Conservation (phyloP, 352 stramenopile genomes). For the Poterioochromonas sp. region DNA sequence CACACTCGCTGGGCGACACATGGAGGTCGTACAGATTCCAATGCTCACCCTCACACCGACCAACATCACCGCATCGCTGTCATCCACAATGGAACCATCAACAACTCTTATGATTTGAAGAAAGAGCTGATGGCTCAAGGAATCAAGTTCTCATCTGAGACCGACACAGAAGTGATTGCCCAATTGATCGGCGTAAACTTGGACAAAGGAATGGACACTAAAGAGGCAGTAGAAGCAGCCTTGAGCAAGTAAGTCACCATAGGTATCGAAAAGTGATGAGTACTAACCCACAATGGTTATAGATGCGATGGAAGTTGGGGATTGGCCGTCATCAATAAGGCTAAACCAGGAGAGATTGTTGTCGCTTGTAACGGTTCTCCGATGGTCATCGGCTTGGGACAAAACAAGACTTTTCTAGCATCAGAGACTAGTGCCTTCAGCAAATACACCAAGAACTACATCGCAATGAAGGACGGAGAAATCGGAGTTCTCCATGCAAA, state of each 20-base stretch:
- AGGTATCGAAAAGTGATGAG: no score
- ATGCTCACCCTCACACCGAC: constrained; percentile 94
- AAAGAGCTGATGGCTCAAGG: constrained; percentile 55
- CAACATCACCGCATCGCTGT: constrained; percentile 79
- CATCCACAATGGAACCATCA: constrained; percentile 98
- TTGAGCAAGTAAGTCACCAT: constrained; percentile 22
- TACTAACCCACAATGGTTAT: no score
- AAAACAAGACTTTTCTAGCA: constrained; percentile 89
- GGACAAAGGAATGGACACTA: constrained; percentile 52
- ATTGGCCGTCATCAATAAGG: constrained; percentile 77
- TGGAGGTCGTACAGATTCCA: constrained; percentile 91
- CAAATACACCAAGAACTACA: constrained; percentile 92
- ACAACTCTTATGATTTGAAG: constrained; percentile 74
- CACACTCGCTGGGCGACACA: constrained; percentile 99
- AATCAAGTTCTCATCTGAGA: constrained; percentile 86
- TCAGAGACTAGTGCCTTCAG: constrained; percentile 61
- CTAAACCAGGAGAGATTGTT: constrained; percentile 87
- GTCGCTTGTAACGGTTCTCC: constrained; percentile 92
- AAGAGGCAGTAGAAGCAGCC: constrained; percentile 40
- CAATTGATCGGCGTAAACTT: constrained; percentile 88
- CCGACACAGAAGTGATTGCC: constrained; percentile 94
- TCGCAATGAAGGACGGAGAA: constrained; percentile 83
- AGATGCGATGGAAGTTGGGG: constrained; percentile 90
- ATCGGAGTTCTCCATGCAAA: constrained; percentile 85
- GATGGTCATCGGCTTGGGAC: constrained; percentile 67